These are phyloP conservation scores for Echium plantagineum DNA, from an alignment of 257 asterid genomes.

Conservation along the genomic window DNA sequence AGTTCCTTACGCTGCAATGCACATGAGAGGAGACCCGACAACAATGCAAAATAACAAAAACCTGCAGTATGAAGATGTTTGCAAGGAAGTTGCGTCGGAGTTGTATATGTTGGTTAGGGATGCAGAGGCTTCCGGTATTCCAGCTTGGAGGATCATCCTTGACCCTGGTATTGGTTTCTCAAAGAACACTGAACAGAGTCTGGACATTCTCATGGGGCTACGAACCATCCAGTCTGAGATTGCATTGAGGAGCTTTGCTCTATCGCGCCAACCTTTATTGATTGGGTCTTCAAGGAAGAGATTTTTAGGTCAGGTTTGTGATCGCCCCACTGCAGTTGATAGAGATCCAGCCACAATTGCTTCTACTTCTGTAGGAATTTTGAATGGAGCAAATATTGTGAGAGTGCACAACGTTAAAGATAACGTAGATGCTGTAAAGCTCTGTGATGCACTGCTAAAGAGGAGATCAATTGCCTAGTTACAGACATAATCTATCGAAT, in stretches of 20 bases:
- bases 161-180: constrained; percentile 97
- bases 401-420: constrained; percentile 79
- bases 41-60: constrained; percentile 74
- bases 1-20: constrained; percentile 70
- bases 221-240: constrained; percentile 42
- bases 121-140: constrained; percentile 76
- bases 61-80: constrained; percentile 40
- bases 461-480: constrained; percentile 19
- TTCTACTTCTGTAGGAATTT: constrained; percentile 45
- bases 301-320: constrained; percentile 77
- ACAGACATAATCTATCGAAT: not conserved
- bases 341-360: constrained; percentile 85
- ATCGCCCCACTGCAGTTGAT: constrained; percentile 25
- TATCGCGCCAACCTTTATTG: constrained; percentile 58
- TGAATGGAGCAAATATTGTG: constrained; percentile 75
- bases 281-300: constrained; percentile 89
- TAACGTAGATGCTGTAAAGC: constrained; percentile 54
- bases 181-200: constrained; percentile 59
- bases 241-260: constrained; percentile 48
- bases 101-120: constrained; percentile 33
- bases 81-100: constrained; percentile 61
- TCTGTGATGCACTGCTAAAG: constrained; percentile 72
- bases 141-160: constrained; percentile 83
- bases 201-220: constrained; percentile 56
- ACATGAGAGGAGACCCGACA: constrained; percentile 85